Evolutionary conservation across 192 early-diverging fungal species (phyloP).

Genomic region (Umbelopsis isabellina): DNA sequence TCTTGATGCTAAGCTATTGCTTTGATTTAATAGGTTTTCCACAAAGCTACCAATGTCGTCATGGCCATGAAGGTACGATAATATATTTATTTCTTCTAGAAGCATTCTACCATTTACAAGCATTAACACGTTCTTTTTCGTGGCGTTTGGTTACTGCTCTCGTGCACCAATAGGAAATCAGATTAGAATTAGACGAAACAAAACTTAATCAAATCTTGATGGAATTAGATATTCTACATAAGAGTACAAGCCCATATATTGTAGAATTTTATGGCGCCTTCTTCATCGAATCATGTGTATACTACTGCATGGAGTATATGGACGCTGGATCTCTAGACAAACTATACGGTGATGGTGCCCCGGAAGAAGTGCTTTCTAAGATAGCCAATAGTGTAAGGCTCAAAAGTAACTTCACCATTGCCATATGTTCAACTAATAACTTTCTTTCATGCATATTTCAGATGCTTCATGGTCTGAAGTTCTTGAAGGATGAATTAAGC

Average conservation of each 20-base stretch:
- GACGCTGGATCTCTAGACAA: slow-evolving; percentile 92
- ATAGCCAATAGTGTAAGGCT: slow-evolving; percentile 71
- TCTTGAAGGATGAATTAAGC: slow-evolving; percentile 83
- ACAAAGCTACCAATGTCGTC: slow-evolving; percentile 80
- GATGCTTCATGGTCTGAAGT: slow-evolving; percentile 83
- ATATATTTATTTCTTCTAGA: background rate
- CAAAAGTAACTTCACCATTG: background rate
- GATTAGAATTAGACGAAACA: slow-evolving; percentile 87
- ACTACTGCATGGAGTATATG: slow-evolving; percentile 99
- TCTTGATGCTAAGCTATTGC: background rate
- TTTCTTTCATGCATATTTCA: slow-evolving; percentile 32
- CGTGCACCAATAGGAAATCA: slow-evolving; percentile 67
- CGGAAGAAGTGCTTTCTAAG: slow-evolving; percentile 77
- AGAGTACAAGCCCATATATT: slow-evolving; percentile 83
- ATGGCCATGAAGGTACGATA: slow-evolving; percentile 82
- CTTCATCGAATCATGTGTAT: slow-evolving; percentile 94
- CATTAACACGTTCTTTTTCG: background rate
- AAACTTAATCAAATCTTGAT: slow-evolving; percentile 93
- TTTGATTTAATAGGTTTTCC: slow-evolving; percentile 56
- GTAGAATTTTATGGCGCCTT: slow-evolving; percentile 99
- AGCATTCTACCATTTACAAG: background rate
- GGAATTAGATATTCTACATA: slow-evolving; percentile 94
- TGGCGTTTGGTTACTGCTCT: background rate
- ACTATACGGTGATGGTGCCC: slow-evolving; percentile 79
- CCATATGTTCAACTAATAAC: background rate